Evolutionary conservation across 208 protist genomes (phyloP).

Genomic region (Crithidia fasciculata): DNA sequence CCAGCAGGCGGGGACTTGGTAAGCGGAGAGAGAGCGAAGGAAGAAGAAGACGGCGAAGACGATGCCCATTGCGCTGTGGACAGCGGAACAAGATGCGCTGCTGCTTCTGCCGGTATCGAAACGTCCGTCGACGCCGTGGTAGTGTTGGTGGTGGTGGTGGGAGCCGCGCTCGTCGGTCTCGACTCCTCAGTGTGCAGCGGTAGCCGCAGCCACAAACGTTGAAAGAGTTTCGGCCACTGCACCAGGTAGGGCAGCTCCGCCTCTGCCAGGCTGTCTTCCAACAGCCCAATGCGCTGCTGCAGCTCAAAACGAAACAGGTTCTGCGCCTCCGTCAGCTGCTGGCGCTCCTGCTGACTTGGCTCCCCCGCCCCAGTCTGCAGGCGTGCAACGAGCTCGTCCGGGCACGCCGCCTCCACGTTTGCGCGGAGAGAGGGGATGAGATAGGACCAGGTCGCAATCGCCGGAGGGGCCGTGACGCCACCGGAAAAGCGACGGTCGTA

Average conservation of each 20-base stretch:
- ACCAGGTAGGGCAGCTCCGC: constrained; percentile 65
- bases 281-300: constrained; percentile 64
- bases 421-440: constrained; percentile 56
- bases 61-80: constrained; percentile 10
- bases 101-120: background rate
- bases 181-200: constrained; percentile 14
- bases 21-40: background rate
- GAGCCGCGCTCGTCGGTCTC: too few species aligned
- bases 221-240: constrained; percentile 61
- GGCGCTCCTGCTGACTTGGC: constrained; percentile 29
- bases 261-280: constrained; percentile 78
- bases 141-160: too few species aligned
- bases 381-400: constrained; percentile 35
- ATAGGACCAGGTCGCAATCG: constrained; percentile 67
- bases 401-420: constrained; percentile 40
- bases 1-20: background rate
- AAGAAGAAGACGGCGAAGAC: constrained; percentile 8
- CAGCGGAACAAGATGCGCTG: background rate
- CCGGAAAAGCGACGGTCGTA: constrained; percentile 26
- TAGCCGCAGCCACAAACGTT: constrained; percentile 64
- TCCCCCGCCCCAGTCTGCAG: constrained; percentile 20
- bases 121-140: too few species aligned
- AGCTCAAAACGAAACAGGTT: constrained; percentile 76
- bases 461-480: constrained; percentile 30
- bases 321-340: constrained; percentile 43